phyloP scores from a whole-genome alignment of 768 basidiomycete species.

The Russula brevipes region DNA sequence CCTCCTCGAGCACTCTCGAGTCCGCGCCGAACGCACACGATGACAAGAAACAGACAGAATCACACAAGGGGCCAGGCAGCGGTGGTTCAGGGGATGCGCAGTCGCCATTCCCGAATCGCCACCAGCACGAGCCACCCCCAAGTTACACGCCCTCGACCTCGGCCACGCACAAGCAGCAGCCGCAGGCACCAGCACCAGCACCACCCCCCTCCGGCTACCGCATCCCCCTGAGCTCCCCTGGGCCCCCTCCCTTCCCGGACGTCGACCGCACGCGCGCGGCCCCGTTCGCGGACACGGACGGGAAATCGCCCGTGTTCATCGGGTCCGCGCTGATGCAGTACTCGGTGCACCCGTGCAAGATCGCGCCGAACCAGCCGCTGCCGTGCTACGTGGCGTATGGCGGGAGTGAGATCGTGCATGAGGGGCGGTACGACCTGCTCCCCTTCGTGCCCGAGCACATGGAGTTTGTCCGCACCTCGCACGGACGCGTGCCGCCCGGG shows the following conservation, averaged over 20 bases:
- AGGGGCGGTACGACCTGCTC: constrained; percentile 68
- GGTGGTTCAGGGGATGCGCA: constrained; percentile 1
- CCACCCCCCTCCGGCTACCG: constrained; percentile 62
- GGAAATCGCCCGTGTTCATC: constrained; percentile 55
- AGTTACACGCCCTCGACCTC: constrained; percentile 17
- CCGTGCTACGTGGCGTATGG: constrained; percentile 57
- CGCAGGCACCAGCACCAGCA: too few relatives aligned
- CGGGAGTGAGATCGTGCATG: constrained; percentile 53
- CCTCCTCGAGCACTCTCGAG: constrained; percentile 16
- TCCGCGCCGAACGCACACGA: not conserved
- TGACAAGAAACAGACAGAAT: not conserved
- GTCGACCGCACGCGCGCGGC: constrained; percentile 42
- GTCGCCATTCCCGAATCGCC: constrained; percentile 5
- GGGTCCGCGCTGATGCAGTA: constrained; percentile 63
- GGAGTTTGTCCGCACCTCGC: constrained; percentile 65
- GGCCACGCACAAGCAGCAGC: not conserved
- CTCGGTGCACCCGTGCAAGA: constrained; percentile 82
- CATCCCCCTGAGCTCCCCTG: constrained; percentile 43
- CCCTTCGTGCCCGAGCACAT: constrained; percentile 62
- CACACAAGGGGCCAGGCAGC: not conserved
- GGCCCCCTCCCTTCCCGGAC: constrained; percentile 41
- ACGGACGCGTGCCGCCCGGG: constrained; percentile 55
- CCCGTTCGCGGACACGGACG: constrained; percentile 53
- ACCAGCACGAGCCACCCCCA: constrained; percentile 14
- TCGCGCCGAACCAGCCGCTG: constrained; percentile 45